phyloP scores from a whole-genome alignment of 495 filamentous ascomycete species.

The Tuber brumale region DNA sequence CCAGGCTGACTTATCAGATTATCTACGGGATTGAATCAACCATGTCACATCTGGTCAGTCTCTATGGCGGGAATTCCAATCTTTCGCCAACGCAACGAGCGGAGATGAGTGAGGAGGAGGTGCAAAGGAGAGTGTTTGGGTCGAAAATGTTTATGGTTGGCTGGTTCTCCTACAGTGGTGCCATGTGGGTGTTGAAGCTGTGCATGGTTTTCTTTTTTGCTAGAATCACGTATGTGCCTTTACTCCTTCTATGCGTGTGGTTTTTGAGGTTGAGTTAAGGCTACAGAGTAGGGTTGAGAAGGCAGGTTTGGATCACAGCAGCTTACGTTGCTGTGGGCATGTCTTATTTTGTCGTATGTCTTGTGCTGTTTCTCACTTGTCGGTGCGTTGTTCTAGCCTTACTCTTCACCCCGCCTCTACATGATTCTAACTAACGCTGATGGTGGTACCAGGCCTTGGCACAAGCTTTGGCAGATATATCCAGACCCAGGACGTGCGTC shows the following conservation, averaged over 20 bases:
- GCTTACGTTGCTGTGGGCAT: slow-evolving; percentile 47
- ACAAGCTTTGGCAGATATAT: slow-evolving; percentile 56
- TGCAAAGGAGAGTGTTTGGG: slow-evolving; percentile 49
- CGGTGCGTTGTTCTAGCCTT: background rate
- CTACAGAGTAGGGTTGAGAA: slow-evolving; percentile 46
- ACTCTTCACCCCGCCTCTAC: background rate
- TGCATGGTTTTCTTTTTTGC: slow-evolving; percentile 47
- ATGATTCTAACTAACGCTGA: slow-evolving; percentile 42
- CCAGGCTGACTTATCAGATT: slow-evolving; percentile 36
- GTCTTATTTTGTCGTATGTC: slow-evolving; percentile 51
- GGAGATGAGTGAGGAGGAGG: slow-evolving; percentile 47
- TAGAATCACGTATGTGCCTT: slow-evolving; percentile 16
- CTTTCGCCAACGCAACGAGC: slow-evolving; percentile 51
- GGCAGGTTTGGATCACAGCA: slow-evolving; percentile 47
- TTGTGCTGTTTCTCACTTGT: slow-evolving; percentile 44
- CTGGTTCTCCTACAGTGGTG: slow-evolving; percentile 52
- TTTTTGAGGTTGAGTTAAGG: background rate
- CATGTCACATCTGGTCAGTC: slow-evolving; percentile 42
- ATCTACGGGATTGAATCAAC: slow-evolving; percentile 44
- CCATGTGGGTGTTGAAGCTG: slow-evolving; percentile 54
- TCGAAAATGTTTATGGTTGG: slow-evolving; percentile 54
- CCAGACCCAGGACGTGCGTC: slow-evolving; percentile 54
- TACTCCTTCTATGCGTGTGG: background rate
- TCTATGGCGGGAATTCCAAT: slow-evolving; percentile 49
- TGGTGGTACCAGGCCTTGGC: slow-evolving; percentile 48